phyloP scores from a whole-genome alignment of 1,284 basidiomycete genomes.

The Ustilago sp. region DNA sequence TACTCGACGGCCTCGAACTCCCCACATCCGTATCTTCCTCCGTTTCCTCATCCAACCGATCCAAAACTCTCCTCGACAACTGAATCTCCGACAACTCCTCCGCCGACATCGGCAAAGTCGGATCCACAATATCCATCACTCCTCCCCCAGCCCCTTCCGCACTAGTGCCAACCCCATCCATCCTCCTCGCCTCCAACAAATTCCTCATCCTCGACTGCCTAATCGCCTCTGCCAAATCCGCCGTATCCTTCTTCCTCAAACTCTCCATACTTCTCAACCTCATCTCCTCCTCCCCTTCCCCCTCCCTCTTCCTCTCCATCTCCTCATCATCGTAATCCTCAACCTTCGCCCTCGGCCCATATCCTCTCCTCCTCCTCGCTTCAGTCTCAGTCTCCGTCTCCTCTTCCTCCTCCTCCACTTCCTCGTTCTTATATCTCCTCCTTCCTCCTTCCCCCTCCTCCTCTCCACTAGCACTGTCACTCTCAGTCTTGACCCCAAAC shows the following conservation, averaged over 20 bases:
- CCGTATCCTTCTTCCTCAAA: constrained; percentile 44
- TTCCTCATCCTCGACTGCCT: constrained; percentile 48
- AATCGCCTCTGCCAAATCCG: constrained; percentile 47
- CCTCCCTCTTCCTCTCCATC: not conserved
- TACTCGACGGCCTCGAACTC: constrained; percentile 13
- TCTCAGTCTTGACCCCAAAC: constrained; percentile 6
- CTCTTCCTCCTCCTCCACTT: constrained; percentile 25
- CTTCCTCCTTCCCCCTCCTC: constrained; percentile 2
- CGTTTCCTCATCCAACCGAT: constrained; percentile 63
- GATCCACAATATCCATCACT: constrained; percentile 35
- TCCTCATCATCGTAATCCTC: constrained; percentile 31
- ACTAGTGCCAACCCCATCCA: constrained; percentile 48
- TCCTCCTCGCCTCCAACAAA: constrained; percentile 45
- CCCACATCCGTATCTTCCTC: constrained; percentile 63
- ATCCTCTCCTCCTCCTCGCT: constrained; percentile 2
- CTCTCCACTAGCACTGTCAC: constrained; percentile 15
- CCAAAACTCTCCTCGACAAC: constrained; percentile 53
- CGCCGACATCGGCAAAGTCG: constrained; percentile 33
- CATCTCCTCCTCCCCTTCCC: constrained; percentile 22
- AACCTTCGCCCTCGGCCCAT: constrained; percentile 25
- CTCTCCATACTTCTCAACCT: constrained; percentile 47
- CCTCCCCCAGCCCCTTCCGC: constrained; percentile 5
- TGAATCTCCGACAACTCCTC: constrained; percentile 40
- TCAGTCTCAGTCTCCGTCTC: constrained; percentile 49
- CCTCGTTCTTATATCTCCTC: not conserved